Base-by-base conservation (phyloP, 1,139 yeast genomes). In the Protomyces inundatus region DNA sequence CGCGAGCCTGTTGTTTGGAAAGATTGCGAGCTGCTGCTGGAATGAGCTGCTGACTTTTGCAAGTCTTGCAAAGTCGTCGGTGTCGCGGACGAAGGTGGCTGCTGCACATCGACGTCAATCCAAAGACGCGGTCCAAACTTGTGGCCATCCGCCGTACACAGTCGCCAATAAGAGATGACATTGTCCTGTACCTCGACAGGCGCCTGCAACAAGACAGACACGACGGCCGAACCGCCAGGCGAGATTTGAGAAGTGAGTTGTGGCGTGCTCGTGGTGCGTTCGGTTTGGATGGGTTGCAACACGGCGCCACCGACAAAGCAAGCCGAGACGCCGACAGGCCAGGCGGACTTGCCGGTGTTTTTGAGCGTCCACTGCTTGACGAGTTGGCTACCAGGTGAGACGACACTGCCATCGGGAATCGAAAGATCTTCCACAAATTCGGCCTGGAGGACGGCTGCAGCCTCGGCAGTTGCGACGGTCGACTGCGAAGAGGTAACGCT, bases 311-410 rank as follows among this genome's bases (percentile, higher is more conserved):
- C 54, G 6, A 59, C 67, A 54, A 54, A 67, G 35, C 45, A 55
- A 30, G 64, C 52, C 16, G 65, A 54, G 35, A 64, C 62, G 7
- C 69, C 69, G 0, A 63, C 63, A 1, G 69, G 68, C 69, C 69
- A 67, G 9, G 64, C 55, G 34, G 23, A 48, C 1, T 14, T 9
- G n/a, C 69, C 69, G 35, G 42, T 54, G 64, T 67, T 67, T 56
- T 61, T 63, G 45, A 67, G 32, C 9, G 61, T 53, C 69, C 69
- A 67, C n/a, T 66, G 65, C 48, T 59, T 54, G 10, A 67, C 66
- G 12, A 58, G 59, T 51, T 59, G 63, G 14, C 55, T 57, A 33
- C 37, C 48, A 12, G 35, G 33, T 7, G 39, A n/a, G 12, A 55
- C 30, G 7, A 34, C 39, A 3, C 54, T n/a, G 48, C 64, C 54